A percentile compares a stretch with the other conserved stretches of the same genome.
phyloP scores from a whole-genome alignment of 2,329 filamentous ascomycete genomes.

The Ampelomyces quisqualis region DNA sequence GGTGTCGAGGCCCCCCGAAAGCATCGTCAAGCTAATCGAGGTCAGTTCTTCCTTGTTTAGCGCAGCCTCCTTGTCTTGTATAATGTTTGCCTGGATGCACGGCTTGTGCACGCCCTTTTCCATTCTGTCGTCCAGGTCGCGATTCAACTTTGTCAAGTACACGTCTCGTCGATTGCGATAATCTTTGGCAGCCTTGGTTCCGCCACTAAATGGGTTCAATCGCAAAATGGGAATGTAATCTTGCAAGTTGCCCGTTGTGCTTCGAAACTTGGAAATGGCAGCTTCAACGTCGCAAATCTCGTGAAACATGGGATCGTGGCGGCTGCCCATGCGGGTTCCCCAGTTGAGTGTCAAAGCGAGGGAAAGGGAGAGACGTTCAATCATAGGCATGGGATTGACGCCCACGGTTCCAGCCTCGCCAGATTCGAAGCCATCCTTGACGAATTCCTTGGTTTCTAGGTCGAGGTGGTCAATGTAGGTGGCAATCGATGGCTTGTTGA shows the following conservation, averaged over 20 bases:
- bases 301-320: constrained; percentile 61
- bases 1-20: constrained; percentile 67
- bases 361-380: constrained; percentile 64
- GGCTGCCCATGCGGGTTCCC: constrained; percentile 61
- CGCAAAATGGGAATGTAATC: constrained; percentile 62
- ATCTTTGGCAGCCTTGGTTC: constrained; percentile 59
- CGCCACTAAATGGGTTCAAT: constrained; percentile 62
- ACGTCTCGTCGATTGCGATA: constrained; percentile 62
- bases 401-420: constrained; percentile 56
- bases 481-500: constrained; percentile 65
- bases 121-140: constrained; percentile 61
- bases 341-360: constrained; percentile 66
- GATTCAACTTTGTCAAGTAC: constrained; percentile 60
- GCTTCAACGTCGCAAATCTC: constrained; percentile 66
- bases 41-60: constrained; percentile 64
- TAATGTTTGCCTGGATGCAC: constrained; percentile 68
- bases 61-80: constrained; percentile 63
- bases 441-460: constrained; percentile 62
- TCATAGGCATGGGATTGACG: constrained; percentile 68
- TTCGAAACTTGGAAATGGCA: constrained; percentile 60
- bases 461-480: constrained; percentile 65
- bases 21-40: constrained; percentile 67
- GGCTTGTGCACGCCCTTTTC: constrained; percentile 61
- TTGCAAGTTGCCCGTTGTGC: constrained; percentile 62
- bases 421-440: constrained; percentile 61